These are phyloP conservation scores for Aspergillus melleus DNA, from an alignment of 2,329 filamentous ascomycete species.

Conservation along the genomic window DNA sequence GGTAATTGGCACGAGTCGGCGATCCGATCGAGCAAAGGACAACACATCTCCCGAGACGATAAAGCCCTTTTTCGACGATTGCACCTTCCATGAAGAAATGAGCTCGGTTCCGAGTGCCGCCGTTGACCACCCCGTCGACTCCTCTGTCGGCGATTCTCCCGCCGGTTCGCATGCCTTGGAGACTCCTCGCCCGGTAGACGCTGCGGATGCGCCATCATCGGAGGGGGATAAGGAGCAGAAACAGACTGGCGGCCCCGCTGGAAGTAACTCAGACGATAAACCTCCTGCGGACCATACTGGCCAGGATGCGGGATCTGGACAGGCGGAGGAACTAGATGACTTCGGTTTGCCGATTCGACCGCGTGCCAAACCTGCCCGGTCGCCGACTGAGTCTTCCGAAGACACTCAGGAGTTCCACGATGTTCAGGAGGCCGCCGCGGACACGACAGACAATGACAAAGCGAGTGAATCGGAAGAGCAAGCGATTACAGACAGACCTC, in stretches of 20 bases:
- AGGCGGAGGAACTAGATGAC: constrained; percentile 35
- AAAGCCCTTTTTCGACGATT: neutral
- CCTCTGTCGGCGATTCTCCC: constrained; percentile 17
- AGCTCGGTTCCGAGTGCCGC: constrained; percentile 28
- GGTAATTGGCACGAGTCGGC: neutral
- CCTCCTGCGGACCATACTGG: constrained; percentile 1
- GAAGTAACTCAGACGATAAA: constrained; percentile 5
- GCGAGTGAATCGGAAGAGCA: neutral
- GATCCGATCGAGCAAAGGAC: constrained; percentile 7
- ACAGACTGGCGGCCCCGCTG: constrained; percentile 14
- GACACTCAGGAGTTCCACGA: constrained; percentile 23
- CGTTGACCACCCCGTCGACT: constrained; percentile 28
- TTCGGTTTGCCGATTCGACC: constrained; percentile 41
- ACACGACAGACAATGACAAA: neutral
- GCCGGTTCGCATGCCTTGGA: constrained; percentile 10
- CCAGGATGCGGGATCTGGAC: constrained; percentile 6
- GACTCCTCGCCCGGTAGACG: constrained; percentile 9
- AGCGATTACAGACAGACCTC: neutral
- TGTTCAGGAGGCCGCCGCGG: constrained; percentile 11
- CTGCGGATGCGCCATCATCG: constrained; percentile 9
- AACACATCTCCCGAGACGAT: neutral
- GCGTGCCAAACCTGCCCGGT: constrained; percentile 18
- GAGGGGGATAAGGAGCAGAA: constrained; percentile 14
- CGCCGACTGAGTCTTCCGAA: constrained; percentile 16
- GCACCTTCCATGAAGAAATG: constrained; percentile 30